Conservation (phyloP, 768 basidiomycete species). For the Russula sp. region DNA sequence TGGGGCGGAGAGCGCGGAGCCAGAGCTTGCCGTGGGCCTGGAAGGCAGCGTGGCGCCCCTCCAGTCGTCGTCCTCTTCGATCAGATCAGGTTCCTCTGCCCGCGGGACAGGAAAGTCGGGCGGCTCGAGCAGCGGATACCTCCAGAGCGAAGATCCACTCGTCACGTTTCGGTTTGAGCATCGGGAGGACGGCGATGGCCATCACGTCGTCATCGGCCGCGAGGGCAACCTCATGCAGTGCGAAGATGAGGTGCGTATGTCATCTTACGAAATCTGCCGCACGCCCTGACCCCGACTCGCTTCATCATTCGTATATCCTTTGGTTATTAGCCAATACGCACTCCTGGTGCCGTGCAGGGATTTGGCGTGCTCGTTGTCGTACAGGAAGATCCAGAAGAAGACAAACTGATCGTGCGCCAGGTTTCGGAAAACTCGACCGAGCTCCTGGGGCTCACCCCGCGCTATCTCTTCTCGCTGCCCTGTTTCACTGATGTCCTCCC, state of each 20-base stretch:
- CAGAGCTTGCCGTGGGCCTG: not conserved
- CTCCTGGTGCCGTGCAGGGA: conserved; percentile 76
- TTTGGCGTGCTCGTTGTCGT: conserved; percentile 77
- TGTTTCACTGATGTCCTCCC: conserved; percentile 70
- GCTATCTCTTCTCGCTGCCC: conserved; percentile 60
- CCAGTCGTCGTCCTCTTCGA: not conserved
- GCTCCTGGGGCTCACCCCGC: conserved; percentile 67
- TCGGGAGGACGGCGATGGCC: conserved; percentile 54
- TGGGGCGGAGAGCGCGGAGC: not conserved
- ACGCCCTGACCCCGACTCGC: not conserved
- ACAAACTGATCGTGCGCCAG: conserved; percentile 57
- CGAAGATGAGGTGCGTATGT: conserved; percentile 57
- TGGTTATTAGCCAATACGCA: conserved; percentile 58
- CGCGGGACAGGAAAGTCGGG: not conserved
- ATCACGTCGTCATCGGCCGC: conserved; percentile 63
- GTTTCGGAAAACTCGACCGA: conserved; percentile 80
- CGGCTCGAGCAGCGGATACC: conserved; percentile 19
- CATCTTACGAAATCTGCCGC: not conserved
- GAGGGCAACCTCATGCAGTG: conserved; percentile 61
- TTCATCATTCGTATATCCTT: not conserved
- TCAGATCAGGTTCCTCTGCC: not conserved
- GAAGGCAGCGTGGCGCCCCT: not conserved
- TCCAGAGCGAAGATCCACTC: conserved; percentile 32
- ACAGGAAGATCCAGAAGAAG: conserved; percentile 51
- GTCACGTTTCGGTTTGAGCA: conserved; percentile 65